Evolutionary conservation across 2,329 filamentous ascomycete genomes (phyloP).

Genomic region (Talaromyces sp.): DNA sequence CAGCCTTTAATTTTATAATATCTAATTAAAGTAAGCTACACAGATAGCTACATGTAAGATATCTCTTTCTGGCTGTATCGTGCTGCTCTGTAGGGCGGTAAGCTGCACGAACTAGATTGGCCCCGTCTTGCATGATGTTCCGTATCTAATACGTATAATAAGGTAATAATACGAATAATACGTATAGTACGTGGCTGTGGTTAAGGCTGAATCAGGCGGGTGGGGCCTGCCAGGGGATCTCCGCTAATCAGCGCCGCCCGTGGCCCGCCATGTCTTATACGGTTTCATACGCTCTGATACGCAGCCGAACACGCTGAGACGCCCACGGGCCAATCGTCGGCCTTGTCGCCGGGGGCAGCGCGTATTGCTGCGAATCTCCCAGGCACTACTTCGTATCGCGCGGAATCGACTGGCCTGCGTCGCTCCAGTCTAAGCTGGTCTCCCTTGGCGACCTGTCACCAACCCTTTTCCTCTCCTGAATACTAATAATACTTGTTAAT

Average conservation of each 20-base stretch:
- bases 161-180: neutral
- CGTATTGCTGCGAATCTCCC: too few relatives aligned
- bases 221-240: neutral
- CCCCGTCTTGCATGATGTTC: too few relatives aligned
- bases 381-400: too few relatives aligned
- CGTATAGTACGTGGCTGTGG: neutral
- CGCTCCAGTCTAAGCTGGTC: neutral
- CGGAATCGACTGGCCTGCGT: neutral
- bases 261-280: neutral
- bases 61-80: too few relatives aligned
- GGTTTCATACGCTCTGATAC: neutral
- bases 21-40: too few relatives aligned
- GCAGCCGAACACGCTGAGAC: neutral
- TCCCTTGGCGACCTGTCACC: neutral
- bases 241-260: neutral
- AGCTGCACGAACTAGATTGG: too few relatives aligned
- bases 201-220: neutral
- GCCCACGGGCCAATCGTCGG: neutral
- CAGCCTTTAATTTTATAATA: too few relatives aligned
- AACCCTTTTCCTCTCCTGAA: neutral
- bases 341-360: neutral
- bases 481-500: too few relatives aligned
- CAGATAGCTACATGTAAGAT: too few relatives aligned
- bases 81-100: too few relatives aligned
- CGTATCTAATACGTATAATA: too few relatives aligned